These are phyloP conservation scores for Xylaria telfairii DNA, from an alignment of 495 filamentous ascomycete species.

Conservation along the genomic window DNA sequence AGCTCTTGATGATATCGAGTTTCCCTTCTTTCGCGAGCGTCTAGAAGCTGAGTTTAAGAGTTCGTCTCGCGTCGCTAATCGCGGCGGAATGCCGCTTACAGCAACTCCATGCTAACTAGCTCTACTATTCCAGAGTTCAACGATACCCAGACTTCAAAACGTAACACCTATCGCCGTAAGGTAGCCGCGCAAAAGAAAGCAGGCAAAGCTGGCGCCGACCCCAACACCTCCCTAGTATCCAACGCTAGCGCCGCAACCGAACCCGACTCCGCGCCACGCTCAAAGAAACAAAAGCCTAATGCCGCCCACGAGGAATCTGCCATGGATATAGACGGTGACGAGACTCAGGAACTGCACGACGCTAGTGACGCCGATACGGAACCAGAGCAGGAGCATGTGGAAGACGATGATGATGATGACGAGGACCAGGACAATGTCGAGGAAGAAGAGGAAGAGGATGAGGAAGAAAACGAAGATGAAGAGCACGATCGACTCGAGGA, in stretches of 20 bases:
- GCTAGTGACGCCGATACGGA: constrained; percentile 58
- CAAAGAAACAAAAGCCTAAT: constrained; percentile 49
- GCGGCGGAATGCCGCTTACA: background rate
- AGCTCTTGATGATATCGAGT: constrained; percentile 83
- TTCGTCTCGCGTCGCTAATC: constrained; percentile 38
- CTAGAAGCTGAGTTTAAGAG: constrained; percentile 68
- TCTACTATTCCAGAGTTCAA: constrained; percentile 52
- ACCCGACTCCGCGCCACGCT: constrained; percentile 31
- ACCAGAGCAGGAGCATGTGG: constrained; percentile 59
- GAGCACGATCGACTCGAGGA: constrained; percentile 49
- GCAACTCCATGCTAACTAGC: constrained; percentile 4
- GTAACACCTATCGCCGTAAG: constrained; percentile 56
- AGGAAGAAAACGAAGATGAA: constrained; percentile 50
- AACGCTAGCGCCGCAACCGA: constrained; percentile 25
- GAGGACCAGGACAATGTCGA: constrained; percentile 53
- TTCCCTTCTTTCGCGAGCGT: constrained; percentile 72
- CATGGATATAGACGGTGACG: constrained; percentile 46
- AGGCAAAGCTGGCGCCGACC: constrained; percentile 28
- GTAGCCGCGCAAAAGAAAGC: constrained; percentile 51
- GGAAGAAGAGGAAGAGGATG: constrained; percentile 55
- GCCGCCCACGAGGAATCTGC: constrained; percentile 36
- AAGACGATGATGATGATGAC: constrained; percentile 61
- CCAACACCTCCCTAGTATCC: constrained; percentile 45
- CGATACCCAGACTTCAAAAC: constrained; percentile 58
- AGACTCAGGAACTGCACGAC: constrained; percentile 49